phyloP scores from a whole-genome alignment of 495 filamentous ascomycete genomes.

The Arthonia radiata region DNA sequence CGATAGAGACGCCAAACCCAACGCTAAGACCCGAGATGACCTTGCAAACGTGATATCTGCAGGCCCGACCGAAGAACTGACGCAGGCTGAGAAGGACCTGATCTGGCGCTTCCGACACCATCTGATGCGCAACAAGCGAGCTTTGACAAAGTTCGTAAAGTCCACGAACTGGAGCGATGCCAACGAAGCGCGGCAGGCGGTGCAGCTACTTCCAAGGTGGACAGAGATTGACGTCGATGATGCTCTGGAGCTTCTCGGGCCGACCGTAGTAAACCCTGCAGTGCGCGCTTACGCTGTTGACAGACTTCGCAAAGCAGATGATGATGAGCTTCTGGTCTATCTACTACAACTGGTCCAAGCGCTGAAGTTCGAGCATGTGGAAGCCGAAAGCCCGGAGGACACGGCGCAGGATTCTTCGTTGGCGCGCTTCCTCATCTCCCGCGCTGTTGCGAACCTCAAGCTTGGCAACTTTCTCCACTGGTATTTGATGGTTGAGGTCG shows the following conservation, averaged over 20 bases:
- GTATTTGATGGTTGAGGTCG: slow-evolving; percentile 95
- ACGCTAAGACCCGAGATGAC: slow-evolving; percentile 88
- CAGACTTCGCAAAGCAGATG: slow-evolving; percentile 69
- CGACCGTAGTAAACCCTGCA: slow-evolving; percentile 64
- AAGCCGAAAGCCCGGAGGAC: slow-evolving; percentile 29
- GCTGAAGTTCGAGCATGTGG: slow-evolving; percentile 74
- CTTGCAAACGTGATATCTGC: slow-evolving; percentile 83
- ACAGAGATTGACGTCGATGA: slow-evolving; percentile 95
- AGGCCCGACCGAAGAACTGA: slow-evolving; percentile 70
- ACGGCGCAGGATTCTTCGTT: slow-evolving; percentile 59
- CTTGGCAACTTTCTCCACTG: slow-evolving; percentile 91
- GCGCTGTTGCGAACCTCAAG: slow-evolving; percentile 64
- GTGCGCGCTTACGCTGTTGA: slow-evolving; percentile 89
- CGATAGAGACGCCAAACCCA: slow-evolving; percentile 83
- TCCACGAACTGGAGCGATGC: slow-evolving; percentile 80
- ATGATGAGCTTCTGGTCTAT: slow-evolving; percentile 81
- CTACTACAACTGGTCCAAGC: slow-evolving; percentile 90
- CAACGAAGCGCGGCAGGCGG: slow-evolving; percentile 68
- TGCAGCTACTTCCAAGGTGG: slow-evolving; percentile 79
- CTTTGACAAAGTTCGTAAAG: slow-evolving; percentile 87
- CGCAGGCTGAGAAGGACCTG: slow-evolving; percentile 75
- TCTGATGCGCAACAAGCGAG: slow-evolving; percentile 66
- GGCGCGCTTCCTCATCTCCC: slow-evolving; percentile 65
- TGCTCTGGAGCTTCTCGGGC: slow-evolving; percentile 80
- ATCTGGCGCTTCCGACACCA: slow-evolving; percentile 95